These are phyloP conservation scores for sorghum (Sorghum bicolor) DNA, from an alignment of 176 grass and related monocot genomes.

Conservation along the genomic window Sorghum_bicolor_NCBIv3 NC_012870.2:68157501-68158000, in stretches of 20 bases:
- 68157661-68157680: constrained; percentile 64
- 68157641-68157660: constrained; percentile 56
- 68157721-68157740: constrained; percentile 32
- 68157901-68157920: constrained; percentile 42
- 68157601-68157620: constrained; percentile 66
- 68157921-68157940: constrained; percentile 72
- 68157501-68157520: constrained; percentile 63
- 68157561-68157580: constrained; percentile 66
- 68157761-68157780: constrained; percentile 55
- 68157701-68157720: constrained; percentile 56
- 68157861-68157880: constrained; percentile 51
- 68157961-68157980: constrained; percentile 62
- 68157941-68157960: constrained; percentile 64
- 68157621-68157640: constrained; percentile 79
- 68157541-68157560: constrained; percentile 26
- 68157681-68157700: constrained; percentile 71
- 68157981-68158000: constrained; percentile 39
- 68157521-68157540: constrained; percentile 27
- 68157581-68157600: constrained; percentile 80
- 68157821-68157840: constrained; percentile 51
- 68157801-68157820: constrained; percentile 50
- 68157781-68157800: constrained; percentile 78
- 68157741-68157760: constrained; percentile 68
- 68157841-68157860: constrained; percentile 38
- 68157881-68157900: constrained; percentile 32